Conservation (phyloP, 768 basidiomycete genomes). For the Jaapia argillacea region DNA sequence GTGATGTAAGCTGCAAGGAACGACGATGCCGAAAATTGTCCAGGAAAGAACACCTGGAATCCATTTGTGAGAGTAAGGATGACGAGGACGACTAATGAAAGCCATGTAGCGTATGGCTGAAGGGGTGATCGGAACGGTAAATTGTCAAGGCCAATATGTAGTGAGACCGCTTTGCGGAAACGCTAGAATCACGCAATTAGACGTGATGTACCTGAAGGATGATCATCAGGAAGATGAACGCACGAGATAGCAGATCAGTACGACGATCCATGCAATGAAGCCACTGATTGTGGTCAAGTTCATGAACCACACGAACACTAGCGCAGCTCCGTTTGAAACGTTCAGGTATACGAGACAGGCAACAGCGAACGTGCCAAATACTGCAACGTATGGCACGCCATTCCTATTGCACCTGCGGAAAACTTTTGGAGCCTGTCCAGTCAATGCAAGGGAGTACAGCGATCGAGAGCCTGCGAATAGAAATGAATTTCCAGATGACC, state of each 20-base stretch:
- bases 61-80: constrained; percentile 11
- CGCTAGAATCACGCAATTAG: constrained; percentile 31
- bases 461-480: constrained; percentile 29
- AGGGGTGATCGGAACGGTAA: constrained; percentile 36
- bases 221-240: constrained; percentile 27
- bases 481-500: constrained; percentile 31
- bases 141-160: constrained; percentile 34
- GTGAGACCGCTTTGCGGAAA: constrained; percentile 34
- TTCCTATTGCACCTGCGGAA: constrained; percentile 8
- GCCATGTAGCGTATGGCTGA: constrained; percentile 33
- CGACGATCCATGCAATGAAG: constrained; percentile 28
- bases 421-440: background rate
- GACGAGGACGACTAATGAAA: constrained; percentile 14
- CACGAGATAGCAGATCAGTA: constrained; percentile 9
- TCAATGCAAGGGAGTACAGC: constrained; percentile 16
- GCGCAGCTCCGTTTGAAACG: constrained; percentile 17
- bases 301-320: constrained; percentile 26
- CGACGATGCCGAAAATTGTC: background rate
- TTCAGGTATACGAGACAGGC: constrained; percentile 26
- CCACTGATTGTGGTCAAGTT: constrained; percentile 18
- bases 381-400: constrained; percentile 16
- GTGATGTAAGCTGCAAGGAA: constrained; percentile 1
- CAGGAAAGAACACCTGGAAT: background rate
- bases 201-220: constrained; percentile 22
- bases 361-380: constrained; percentile 23